phyloP scores from a whole-genome alignment of 2,329 filamentous ascomycete genomes.

The Neoscytalidium dimidiatum region DNA sequence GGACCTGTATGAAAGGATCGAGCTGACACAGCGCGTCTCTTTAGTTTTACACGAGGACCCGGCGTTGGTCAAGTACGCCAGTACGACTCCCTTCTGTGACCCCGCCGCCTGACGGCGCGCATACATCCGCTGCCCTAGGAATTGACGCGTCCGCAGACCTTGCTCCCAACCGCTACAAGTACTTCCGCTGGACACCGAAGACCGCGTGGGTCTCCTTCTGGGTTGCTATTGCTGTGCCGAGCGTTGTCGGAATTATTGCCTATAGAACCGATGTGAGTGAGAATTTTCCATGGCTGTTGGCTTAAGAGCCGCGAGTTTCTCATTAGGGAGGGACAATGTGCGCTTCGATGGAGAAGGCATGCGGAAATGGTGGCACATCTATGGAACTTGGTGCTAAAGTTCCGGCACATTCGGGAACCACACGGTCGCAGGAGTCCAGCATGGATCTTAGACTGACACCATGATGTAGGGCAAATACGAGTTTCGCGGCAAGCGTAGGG shows the following conservation, averaged over 20 bases:
- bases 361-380: neutral
- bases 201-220: constrained; percentile 79
- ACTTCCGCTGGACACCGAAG: constrained; percentile 89
- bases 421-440: constrained; percentile 17
- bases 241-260: constrained; percentile 68
- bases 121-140: neutral
- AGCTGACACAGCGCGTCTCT: constrained; percentile 10
- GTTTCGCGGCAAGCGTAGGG: constrained; percentile 82
- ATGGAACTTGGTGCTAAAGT: neutral
- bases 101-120: neutral
- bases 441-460: neutral
- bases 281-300: neutral
- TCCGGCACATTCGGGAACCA: constrained; percentile 21
- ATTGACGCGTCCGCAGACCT: constrained; percentile 61
- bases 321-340: neutral
- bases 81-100: constrained; percentile 41
- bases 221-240: constrained; percentile 74
- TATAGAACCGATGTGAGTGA: constrained; percentile 83
- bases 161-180: constrained; percentile 82
- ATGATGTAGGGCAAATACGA: constrained; percentile 77
- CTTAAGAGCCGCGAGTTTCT: too few relatives aligned
- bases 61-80: constrained; percentile 57
- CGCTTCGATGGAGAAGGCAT: neutral
- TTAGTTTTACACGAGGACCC: constrained; percentile 56
- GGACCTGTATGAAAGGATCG: neutral